These are phyloP conservation scores for Solanum arcanum DNA, from an alignment of 257 asterid species.

Conservation along the genomic window DNA sequence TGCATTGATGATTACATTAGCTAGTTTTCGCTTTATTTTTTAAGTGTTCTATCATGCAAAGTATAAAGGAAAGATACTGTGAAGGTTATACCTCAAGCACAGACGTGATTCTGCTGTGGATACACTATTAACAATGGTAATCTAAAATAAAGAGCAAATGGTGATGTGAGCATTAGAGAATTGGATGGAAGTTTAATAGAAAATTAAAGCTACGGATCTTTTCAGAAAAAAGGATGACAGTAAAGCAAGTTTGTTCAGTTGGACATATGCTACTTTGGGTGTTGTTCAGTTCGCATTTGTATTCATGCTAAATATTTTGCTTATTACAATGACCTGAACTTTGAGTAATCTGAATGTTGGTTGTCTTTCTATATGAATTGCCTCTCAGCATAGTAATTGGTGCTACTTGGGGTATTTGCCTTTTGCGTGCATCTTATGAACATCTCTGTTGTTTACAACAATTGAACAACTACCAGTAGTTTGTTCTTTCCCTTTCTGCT, in stretches of 20 bases:
- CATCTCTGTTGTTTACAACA: not conserved
- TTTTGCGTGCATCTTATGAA: not conserved
- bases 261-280: not conserved
- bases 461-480: not conserved
- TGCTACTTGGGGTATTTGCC: not conserved
- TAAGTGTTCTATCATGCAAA: not conserved
- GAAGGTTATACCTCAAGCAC: not conserved
- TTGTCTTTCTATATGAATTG: not conserved
- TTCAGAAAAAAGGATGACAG: not conserved
- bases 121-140: not conserved
- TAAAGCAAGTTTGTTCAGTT: not conserved
- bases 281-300: not conserved
- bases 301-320: not conserved
- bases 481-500: not conserved
- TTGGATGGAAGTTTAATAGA: not conserved
- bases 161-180: not conserved
- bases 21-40: not conserved
- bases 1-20: not conserved
- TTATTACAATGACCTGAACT: not conserved
- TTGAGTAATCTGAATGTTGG: not conserved
- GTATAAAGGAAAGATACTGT: not conserved
- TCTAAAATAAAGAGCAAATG: not conserved
- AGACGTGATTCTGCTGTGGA: not conserved
- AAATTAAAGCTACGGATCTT: not conserved
- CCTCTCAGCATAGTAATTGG: not conserved